These are phyloP conservation scores for Apiotrichum domesticum DNA, from an alignment of 1,284 basidiomycete species.

Conservation along the genomic window DNA sequence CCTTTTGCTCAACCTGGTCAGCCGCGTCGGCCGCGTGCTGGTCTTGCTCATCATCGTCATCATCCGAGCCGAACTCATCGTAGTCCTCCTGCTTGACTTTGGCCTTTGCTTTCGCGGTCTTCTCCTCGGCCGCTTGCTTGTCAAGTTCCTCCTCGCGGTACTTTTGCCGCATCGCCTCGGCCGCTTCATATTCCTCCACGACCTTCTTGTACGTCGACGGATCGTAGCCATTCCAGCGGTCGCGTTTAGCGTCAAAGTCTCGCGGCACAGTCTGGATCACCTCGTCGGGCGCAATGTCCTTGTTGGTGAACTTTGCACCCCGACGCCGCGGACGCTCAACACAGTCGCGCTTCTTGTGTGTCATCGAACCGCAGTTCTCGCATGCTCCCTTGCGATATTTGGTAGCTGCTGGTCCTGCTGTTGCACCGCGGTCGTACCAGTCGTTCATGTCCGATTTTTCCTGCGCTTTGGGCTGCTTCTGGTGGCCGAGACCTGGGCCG, in stretches of 20 bases:
- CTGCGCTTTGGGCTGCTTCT: conserved; percentile 61
- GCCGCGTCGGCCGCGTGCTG: conserved; percentile 92
- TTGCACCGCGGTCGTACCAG: conserved; percentile 88
- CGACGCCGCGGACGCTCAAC: conserved; percentile 93
- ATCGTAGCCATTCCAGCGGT: conserved; percentile 98
- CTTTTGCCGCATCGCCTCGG: conserved; percentile 84
- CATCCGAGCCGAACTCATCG: conserved; percentile 93
- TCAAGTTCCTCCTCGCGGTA: conserved; percentile 94
- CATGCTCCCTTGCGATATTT: conserved; percentile 97
- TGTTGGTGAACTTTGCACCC: conserved; percentile 89
- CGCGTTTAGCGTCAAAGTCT: conserved; percentile 94
- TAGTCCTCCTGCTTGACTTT: conserved; percentile 67
- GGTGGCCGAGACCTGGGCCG: conserved; percentile 85
- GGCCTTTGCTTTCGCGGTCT: conserved; percentile 72
- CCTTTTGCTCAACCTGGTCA: conserved; percentile 93
- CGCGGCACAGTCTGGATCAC: conserved; percentile 68
- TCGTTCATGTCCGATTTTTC: conserved; percentile 67
- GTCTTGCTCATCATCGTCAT: conserved; percentile 66
- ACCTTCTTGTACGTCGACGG: conserved; percentile 74
- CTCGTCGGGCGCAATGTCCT: conserved; percentile 87
- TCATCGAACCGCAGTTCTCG: conserved; percentile 96
- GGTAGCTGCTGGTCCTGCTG: conserved; percentile 80
- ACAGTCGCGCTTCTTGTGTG: conserved; percentile 86
- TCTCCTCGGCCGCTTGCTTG: conserved; percentile 81
- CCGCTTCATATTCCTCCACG: conserved; percentile 88